Evolutionary conservation across 2,329 filamentous ascomycete species (phyloP), one percentile per base, ranked within the genome.

Genomic region (Talaromyces sp.): DNA sequence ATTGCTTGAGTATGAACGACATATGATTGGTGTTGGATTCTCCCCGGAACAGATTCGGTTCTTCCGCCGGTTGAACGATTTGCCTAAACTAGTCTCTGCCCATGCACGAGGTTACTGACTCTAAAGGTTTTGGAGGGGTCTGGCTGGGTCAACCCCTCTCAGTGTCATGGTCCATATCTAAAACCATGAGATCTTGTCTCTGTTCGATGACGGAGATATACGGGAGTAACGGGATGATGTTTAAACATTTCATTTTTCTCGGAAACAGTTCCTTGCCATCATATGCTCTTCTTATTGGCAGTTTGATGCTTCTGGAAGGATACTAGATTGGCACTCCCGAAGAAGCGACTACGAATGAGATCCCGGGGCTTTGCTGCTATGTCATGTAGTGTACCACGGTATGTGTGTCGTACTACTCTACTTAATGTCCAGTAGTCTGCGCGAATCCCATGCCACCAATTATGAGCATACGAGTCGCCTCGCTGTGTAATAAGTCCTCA

Each of bases 261-360:
- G 10, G 52, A 14, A 56, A 4, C 52, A 22, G 6, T 22, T 19
- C 31, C 16, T 14, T 37, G 50, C 31, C 13, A 13, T 56, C 50
- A 56, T 16, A 56, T 56, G 50, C 27, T 39, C n/a, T 37, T 37
- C 52, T 10, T 39, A 56, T 56, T 56, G 52, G 52, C 19, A 14
- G 31, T 16, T 56, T 56, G n/a, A 56, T 37, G 52, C 52, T 56
- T 56, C 52, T 56, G 52, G 52, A 56, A 56, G 52, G 52, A 56
- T 56, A 13, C 50, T 14, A 22, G 52, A 56, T 56, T 54, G 39
- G 52, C 52, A 37, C n/a, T 24, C 10, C 3, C 9, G 11, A 52
- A n/a, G 27, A 19, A 50, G 47, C 24, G 47, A 50, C 13, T 16
- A n/a, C 24, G 14, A 50, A 50, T 31, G 47, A 52, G 6, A 31